Evolutionary conservation across 495 filamentous ascomycete genomes (phyloP), one percentile per base, ranked within the genome.

Genomic region (Neurospora sp.): DNA sequence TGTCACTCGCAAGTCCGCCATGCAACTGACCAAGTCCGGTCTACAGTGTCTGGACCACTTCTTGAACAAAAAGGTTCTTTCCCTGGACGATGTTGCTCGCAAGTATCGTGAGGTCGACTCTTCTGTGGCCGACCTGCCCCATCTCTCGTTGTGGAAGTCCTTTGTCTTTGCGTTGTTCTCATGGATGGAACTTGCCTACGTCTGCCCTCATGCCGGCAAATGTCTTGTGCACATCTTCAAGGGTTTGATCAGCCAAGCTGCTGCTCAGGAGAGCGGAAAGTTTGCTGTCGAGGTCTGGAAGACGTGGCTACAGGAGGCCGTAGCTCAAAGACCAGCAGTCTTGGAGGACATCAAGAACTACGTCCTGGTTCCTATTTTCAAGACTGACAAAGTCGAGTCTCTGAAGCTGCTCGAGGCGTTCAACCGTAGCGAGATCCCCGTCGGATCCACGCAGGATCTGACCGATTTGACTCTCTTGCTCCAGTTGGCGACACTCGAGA

Each of bases 351-450:
- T 94, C 66, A 92, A 90, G 73, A 88, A 86, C 54, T 90, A 95
- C 79, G 84, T 94, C n/a, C 88, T 97, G 27, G 86, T 92, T 0
- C 86, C 88, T 1, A 81, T 97, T 14, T 93, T 97, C 79, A 88
- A 84, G 73, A 77, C 86, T 27, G 89, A 90, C 73, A 76, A 85
- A 6, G 66, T 74, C 18, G 86, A 86, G 0, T 91, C 91, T 42
- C 71, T 84, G 31, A 46, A 59, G 0, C 92, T 96, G 73, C 79
- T 94, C 8, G 77, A 87, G 35, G 80, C 79, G 14, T 83, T 79
- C 66, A 85, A 70, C 70, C 81, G 74, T 4, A 74, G 76, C 14
- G 77, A 82, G 72, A 74, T 82, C 18, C 79, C 83, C 14, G 83
- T 83, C 27, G 78, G 83, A n/a, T 84, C 82, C 71, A 75, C 79